Evolutionary conservation across 371 early-diverging fungal genomes (phyloP).

Genomic region (Lichtheimia hyalospora): DNA sequence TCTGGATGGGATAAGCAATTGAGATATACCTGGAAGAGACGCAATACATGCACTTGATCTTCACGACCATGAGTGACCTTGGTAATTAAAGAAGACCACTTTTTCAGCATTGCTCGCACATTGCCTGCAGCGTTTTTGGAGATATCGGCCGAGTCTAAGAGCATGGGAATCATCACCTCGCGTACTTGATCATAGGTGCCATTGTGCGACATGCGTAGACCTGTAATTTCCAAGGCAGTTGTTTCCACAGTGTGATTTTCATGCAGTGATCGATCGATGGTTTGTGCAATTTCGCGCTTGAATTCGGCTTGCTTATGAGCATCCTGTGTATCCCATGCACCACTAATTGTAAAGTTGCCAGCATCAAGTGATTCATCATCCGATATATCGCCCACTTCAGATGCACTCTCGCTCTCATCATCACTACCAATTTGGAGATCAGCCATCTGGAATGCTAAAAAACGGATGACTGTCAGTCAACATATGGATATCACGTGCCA

Average conservation of each 20-base stretch:
- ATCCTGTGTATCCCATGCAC: slow-evolving; percentile 28
- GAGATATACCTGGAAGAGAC: slow-evolving; percentile 54
- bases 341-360: slow-evolving; percentile 28
- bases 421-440: slow-evolving; percentile 39
- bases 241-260: slow-evolving; percentile 78
- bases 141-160: slow-evolving; percentile 60
- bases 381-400: slow-evolving; percentile 55
- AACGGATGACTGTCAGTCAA: neutral
- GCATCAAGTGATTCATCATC: slow-evolving; percentile 42
- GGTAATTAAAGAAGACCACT: slow-evolving; percentile 73
- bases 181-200: slow-evolving; percentile 81
- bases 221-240: slow-evolving; percentile 85
- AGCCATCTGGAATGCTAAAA: slow-evolving; percentile 37
- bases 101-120: slow-evolving; percentile 47
- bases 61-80: slow-evolving; percentile 70
- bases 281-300: slow-evolving; percentile 76
- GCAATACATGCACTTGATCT: slow-evolving; percentile 80
- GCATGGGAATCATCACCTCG: slow-evolving; percentile 65
- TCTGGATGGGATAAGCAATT: neutral
- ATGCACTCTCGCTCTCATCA: slow-evolving; percentile 53
- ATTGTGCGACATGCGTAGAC: slow-evolving; percentile 88
- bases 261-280: slow-evolving; percentile 78
- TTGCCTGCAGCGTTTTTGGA: slow-evolving; percentile 32
- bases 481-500: neutral
- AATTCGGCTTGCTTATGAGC: slow-evolving; percentile 63